phyloP scores from a whole-genome alignment of 768 basidiomycete genomes.

The Trametopsis cervina region DNA sequence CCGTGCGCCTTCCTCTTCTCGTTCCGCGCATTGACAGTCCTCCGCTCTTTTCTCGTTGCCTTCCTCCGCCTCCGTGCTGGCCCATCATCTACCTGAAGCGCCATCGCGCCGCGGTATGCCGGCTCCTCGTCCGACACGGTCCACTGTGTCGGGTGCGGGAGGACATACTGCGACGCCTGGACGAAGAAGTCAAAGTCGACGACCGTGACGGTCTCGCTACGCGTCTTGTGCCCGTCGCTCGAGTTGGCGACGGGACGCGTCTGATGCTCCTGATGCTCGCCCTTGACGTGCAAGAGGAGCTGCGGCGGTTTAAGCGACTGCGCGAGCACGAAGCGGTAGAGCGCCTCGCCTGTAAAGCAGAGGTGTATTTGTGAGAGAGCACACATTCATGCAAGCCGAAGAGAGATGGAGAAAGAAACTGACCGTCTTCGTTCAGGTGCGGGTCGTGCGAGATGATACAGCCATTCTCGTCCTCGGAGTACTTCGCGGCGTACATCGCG shows the following conservation, averaged over 20 bases:
- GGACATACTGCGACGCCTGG: conserved; percentile 39
- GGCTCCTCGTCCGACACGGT: conserved; percentile 56
- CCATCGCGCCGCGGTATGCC: conserved; percentile 58
- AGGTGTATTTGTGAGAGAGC: no score
- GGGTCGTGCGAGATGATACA: conserved; percentile 59
- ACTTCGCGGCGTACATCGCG: conserved; percentile 56
- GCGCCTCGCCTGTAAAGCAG: conserved; percentile 65
- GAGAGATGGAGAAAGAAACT: no score
- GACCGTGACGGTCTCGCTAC: conserved; percentile 51
- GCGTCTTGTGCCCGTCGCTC: conserved; percentile 32
- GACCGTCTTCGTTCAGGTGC: conserved; percentile 62
- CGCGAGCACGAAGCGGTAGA: conserved; percentile 66
- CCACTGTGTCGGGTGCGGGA: conserved; percentile 42
- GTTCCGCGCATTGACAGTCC: conserved; percentile 37
- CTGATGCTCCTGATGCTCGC: conserved; percentile 50
- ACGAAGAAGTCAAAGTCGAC: conserved; percentile 68
- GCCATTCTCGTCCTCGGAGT: conserved; percentile 35
- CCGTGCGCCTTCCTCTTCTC: conserved; percentile 40
- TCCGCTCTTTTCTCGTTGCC: conserved; percentile 38
- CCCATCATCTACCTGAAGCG: conserved; percentile 41
- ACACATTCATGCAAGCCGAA: no score
- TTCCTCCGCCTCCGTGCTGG: conserved; percentile 28
- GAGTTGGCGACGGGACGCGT: conserved; percentile 38
- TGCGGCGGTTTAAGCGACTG: conserved; percentile 42
- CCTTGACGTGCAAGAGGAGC: conserved; percentile 41